phyloP scores from a whole-genome alignment of 2,329 filamentous ascomycete genomes.

The Elsinoe batatas region DNA sequence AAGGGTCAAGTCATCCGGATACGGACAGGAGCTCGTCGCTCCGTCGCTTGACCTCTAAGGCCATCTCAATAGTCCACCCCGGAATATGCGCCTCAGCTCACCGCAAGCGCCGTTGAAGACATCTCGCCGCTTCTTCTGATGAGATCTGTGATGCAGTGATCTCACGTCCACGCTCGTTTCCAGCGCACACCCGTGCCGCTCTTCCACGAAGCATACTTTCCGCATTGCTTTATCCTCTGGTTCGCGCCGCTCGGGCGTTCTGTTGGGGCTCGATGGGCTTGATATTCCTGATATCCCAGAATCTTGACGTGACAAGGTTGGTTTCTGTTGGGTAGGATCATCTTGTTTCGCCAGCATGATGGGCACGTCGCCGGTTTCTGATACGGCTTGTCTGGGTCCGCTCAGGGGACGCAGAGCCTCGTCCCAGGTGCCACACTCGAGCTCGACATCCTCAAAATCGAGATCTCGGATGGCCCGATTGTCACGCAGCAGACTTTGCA shows the following conservation, averaged over 20 bases:
- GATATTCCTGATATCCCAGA: constrained; percentile 8
- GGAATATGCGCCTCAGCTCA: constrained; percentile 10
- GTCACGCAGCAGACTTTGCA: constrained; percentile 47
- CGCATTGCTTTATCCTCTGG: not conserved
- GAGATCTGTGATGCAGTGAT: not conserved
- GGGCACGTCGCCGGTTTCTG: constrained; percentile 14
- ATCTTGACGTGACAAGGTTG: not conserved
- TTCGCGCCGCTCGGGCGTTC: not conserved
- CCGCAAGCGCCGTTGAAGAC: constrained; percentile 8
- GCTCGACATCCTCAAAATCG: constrained; percentile 65
- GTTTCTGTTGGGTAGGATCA: constrained; percentile 2
- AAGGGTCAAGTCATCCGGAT: not conserved
- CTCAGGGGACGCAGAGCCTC: constrained; percentile 66
- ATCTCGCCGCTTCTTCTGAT: constrained; percentile 5
- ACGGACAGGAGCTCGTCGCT: not conserved
- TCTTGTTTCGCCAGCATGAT: constrained; percentile 14
- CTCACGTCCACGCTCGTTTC: not conserved
- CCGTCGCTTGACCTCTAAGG: not conserved
- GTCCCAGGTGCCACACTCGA: constrained; percentile 68
- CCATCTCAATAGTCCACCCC: constrained; percentile 10
- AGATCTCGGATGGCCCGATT: constrained; percentile 67
- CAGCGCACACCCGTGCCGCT: not conserved
- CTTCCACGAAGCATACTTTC: constrained; percentile 9
- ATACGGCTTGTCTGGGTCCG: not conserved
- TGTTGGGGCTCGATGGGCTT: not conserved